Conservation (phyloP, 202 grass and related monocot species). For the Zoysia matrella region DNA sequence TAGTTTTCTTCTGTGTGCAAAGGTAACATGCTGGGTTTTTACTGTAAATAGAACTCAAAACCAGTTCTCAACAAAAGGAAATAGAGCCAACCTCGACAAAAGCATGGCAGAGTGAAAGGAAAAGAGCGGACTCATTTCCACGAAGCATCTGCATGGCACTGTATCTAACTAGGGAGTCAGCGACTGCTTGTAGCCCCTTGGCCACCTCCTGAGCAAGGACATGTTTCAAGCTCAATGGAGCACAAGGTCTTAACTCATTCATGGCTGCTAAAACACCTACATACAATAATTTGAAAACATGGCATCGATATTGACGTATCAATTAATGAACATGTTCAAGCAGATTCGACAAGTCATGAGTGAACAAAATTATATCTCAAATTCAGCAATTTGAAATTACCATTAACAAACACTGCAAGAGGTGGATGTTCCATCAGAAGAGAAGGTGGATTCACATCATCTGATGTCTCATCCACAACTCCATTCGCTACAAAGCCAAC, state of each 20-base stretch:
- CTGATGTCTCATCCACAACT: conserved; percentile 72
- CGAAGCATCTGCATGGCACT: conserved; percentile 91
- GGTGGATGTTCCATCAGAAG: conserved; percentile 98
- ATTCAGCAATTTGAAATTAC: conserved; percentile 47
- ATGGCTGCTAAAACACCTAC: conserved; percentile 92
- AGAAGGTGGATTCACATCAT: conserved; percentile 88
- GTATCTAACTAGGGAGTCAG: conserved; percentile 93
- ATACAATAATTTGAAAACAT: conserved; percentile 24
- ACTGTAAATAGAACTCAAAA: background rate
- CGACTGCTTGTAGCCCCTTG: conserved; percentile 77
- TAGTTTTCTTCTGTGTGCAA: background rate
- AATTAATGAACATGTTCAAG: background rate
- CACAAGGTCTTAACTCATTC: conserved; percentile 92
- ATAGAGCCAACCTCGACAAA: conserved; percentile 80
- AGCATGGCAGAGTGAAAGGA: conserved; percentile 86
- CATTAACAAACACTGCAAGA: conserved; percentile 95
- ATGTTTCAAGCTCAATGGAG: conserved; percentile 83
- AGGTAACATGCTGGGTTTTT: background rate
- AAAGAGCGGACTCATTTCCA: conserved; percentile 87
- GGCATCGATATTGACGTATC: conserved; percentile 14
- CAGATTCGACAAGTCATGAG: conserved; percentile 11
- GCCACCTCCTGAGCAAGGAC: conserved; percentile 88
- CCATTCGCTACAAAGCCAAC: conserved; percentile 96
- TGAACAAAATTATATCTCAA: conserved; percentile 14
- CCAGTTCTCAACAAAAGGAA: conserved; percentile 16